Conservation (phyloP, 306 rosid genomes). For the Cyclanthera cordifolia region DNA sequence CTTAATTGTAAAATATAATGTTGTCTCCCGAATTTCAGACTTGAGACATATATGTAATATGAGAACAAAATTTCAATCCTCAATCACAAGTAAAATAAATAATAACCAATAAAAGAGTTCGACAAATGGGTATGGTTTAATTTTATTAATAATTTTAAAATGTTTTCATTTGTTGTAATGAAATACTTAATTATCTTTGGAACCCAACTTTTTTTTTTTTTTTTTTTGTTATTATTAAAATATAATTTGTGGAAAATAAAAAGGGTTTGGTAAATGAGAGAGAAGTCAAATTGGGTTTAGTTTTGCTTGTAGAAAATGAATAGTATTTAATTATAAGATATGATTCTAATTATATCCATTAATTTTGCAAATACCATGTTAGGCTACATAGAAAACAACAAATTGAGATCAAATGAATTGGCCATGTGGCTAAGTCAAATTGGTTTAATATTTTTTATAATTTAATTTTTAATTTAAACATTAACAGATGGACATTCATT, state of each 20-base stretch:
- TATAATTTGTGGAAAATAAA: not conserved
- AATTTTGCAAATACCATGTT: not conserved
- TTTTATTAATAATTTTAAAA: not conserved
- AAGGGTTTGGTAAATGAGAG: not conserved
- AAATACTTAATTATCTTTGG: not conserved
- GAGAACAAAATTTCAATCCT: too few relatives aligned
- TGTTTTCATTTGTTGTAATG: not conserved
- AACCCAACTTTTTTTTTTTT: not conserved
- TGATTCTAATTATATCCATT: not conserved
- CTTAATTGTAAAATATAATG: too few relatives aligned
- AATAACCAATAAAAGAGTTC: too few relatives aligned
- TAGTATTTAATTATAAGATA: not conserved
- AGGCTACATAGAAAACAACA: conserved; percentile 5
- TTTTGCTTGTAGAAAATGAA: not conserved
- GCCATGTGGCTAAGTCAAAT: conserved; percentile 7
- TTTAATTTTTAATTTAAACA: not conserved
- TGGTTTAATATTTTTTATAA: not conserved
- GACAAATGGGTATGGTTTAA: not conserved
- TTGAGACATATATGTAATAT: too few relatives aligned
- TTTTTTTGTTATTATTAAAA: not conserved
- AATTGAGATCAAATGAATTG: conserved; percentile 1
- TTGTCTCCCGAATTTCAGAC: too few relatives aligned
- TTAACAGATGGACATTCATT: not conserved
- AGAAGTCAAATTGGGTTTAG: conserved; percentile 4
- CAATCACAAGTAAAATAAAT: too few relatives aligned